A percentile compares a stretch with the other conserved stretches of the same genome.
These are phyloP conservation scores for Westerdykella ornata DNA, from an alignment of 2,329 filamentous ascomycete species.

Conservation along the genomic window DNA sequence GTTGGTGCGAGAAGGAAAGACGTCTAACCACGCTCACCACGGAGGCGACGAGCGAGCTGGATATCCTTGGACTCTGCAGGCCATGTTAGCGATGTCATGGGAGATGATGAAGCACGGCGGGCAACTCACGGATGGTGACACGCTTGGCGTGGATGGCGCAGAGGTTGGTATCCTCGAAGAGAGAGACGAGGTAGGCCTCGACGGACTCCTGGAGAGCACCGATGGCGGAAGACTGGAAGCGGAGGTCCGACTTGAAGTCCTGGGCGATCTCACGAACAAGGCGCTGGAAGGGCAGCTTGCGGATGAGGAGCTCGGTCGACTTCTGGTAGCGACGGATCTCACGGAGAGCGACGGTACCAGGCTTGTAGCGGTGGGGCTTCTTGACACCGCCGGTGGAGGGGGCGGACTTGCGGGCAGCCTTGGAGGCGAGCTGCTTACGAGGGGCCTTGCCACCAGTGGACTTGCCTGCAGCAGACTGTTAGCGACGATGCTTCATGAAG, in stretches of 20 bases:
- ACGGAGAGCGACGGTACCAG: constrained; percentile 70
- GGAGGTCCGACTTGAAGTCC: constrained; percentile 61
- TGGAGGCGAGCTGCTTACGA: constrained; percentile 97
- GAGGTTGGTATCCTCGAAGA: constrained; percentile 95
- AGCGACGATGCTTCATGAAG: constrained; percentile 7
- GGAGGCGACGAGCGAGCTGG: constrained; percentile 65
- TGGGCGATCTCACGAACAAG: constrained; percentile 71
- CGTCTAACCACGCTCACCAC: constrained; percentile 49
- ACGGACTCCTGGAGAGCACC: constrained; percentile 88
- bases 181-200: constrained; percentile 91
- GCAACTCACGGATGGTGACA: constrained; percentile 63
- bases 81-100: constrained; percentile 12
- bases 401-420: constrained; percentile 96
- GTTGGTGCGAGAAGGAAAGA: constrained; percentile 12
- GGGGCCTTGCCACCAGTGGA: constrained; percentile 66
- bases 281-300: constrained; percentile 72
- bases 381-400: constrained; percentile 77
- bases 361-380: constrained; percentile 52
- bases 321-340: constrained; percentile 90
- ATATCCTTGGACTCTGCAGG: constrained; percentile 85
- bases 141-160: constrained; percentile 95
- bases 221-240: constrained; percentile 96
- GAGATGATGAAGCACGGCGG: constrained; percentile 1
- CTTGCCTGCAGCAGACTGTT: constrained; percentile 53
- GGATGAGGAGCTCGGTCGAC: constrained; percentile 77